Evolutionary conservation across 352 stramenopile genomes (phyloP), one percentile per base, ranked within the genome.

Genomic region (Phytophthora palmivora): DNA sequence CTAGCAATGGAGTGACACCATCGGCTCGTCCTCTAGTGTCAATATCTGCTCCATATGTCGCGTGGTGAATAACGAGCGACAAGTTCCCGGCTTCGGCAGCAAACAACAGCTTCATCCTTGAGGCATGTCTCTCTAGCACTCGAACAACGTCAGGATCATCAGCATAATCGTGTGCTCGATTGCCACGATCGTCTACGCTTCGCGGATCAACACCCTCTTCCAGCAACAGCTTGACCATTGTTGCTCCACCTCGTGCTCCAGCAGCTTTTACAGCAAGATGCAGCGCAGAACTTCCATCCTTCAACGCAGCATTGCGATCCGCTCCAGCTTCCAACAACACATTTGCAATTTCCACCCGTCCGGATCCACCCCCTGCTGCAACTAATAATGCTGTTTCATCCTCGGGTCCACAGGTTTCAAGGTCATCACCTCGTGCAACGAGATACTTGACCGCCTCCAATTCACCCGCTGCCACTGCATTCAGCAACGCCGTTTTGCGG

Each of bases 201-300:
- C 57, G 42, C 9, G 50, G 45, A 22, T 67, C 61, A 28, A 68
- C 51, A 21, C 51, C 58, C 52, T 65, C 50, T 51, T 63, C 26
- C 30, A 68, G 16, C 36, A 68, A 18, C 41, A 68, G 28, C 16
- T 22, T 43, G 8, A 63, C 50, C 59, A 68, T 68, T 8, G 46
- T 18, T 15, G 50, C 50, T 5, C 59, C 59, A 16, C 59, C 59
- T n/a, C 59, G 50, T 7, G 59, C 59, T 12, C 59, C 59, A 33
- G 59, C 59, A 52, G 59, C 51, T 68, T 47, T 68, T 26, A 68
- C 59, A 7, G 59, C 59, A 33, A 68, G 37, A 26, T 68, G 59
- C 10, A 68, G 59, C 5, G 59, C 59, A 4, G 41, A 62, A 16
- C 59, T 68, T 18, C 59, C 59, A 39, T 68, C 30, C 11, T 63